Conservation (phyloP, 352 stramenopile species). For the Globisporangium cederbergense region DNA sequence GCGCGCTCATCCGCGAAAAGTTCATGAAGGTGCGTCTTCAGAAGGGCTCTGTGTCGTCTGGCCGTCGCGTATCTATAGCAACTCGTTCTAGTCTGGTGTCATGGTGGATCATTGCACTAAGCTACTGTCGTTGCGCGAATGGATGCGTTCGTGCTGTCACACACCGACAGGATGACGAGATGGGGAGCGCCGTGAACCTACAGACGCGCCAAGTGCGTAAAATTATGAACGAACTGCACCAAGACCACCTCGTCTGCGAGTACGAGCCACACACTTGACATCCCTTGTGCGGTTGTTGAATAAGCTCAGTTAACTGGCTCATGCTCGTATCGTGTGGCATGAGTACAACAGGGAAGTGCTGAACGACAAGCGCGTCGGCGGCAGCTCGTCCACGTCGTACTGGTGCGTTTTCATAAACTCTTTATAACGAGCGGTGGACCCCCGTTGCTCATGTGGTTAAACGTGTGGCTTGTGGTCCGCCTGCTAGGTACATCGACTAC, state of each 20-base stretch:
- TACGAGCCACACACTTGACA: constrained; percentile 21
- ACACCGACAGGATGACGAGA: constrained; percentile 70
- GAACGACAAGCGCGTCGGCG: constrained; percentile 81
- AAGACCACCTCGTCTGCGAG: constrained; percentile 85
- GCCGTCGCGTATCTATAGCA: background rate
- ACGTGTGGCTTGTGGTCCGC: too few species aligned
- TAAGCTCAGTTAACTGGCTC: background rate
- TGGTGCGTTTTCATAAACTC: constrained; percentile 31
- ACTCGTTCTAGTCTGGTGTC: background rate
- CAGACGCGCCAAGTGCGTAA: constrained; percentile 88
- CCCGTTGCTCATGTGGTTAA: too few species aligned
- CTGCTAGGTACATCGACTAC: constrained; percentile 85
- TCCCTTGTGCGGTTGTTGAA: background rate
- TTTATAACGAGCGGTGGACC: too few species aligned
- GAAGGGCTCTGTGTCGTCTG: background rate
- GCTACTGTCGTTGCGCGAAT: background rate
- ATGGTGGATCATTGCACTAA: background rate
- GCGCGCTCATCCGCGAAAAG: constrained; percentile 81
- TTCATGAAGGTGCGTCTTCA: constrained; percentile 72
- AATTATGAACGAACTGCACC: constrained; percentile 86
- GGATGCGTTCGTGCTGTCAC: background rate
- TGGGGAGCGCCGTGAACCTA: constrained; percentile 85
- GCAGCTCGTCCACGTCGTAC: constrained; percentile 86
- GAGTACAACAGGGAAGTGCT: constrained; percentile 59
- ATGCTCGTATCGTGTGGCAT: background rate